Evolutionary conservation across 2,329 filamentous ascomycete species (phyloP).

Genomic region (Pestalotiopsis sp.): DNA sequence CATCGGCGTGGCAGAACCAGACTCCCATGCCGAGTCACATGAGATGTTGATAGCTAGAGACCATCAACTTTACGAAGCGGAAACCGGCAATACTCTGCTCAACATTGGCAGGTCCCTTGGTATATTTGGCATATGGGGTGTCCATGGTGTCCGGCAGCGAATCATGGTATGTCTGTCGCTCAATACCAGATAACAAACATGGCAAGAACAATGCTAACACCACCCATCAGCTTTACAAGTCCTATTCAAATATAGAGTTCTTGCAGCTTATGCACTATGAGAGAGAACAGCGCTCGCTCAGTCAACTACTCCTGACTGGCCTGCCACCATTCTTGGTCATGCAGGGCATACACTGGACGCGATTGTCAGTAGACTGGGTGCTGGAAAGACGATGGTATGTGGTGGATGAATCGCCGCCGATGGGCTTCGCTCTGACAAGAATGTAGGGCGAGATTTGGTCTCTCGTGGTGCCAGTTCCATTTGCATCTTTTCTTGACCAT

Average conservation of each 20-base stretch:
- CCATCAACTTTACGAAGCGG: slow-evolving; percentile 50
- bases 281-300: slow-evolving; percentile 31
- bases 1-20: slow-evolving; percentile 63
- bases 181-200: not conserved
- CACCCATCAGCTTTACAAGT: slow-evolving; percentile 48
- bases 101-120: slow-evolving; percentile 36
- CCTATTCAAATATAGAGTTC: slow-evolving; percentile 51
- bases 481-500: slow-evolving; percentile 54
- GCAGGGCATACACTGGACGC: slow-evolving; percentile 18
- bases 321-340: slow-evolving; percentile 40
- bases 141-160: slow-evolving; percentile 54
- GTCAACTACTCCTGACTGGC: slow-evolving; percentile 37
- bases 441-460: slow-evolving; percentile 22
- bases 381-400: slow-evolving; percentile 26
- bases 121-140: slow-evolving; percentile 50
- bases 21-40: slow-evolving; percentile 44
- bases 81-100: slow-evolving; percentile 42
- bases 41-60: slow-evolving; percentile 38
- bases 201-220: not conserved
- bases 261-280: slow-evolving; percentile 42
- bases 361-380: slow-evolving; percentile 12
- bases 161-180: slow-evolving; percentile 45
- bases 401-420: not conserved
- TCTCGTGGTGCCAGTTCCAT: slow-evolving; percentile 48
- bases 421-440: not conserved